Evolutionary conservation across 768 basidiomycete genomes (phyloP).

Genomic region (Mrakia frigida): DNA sequence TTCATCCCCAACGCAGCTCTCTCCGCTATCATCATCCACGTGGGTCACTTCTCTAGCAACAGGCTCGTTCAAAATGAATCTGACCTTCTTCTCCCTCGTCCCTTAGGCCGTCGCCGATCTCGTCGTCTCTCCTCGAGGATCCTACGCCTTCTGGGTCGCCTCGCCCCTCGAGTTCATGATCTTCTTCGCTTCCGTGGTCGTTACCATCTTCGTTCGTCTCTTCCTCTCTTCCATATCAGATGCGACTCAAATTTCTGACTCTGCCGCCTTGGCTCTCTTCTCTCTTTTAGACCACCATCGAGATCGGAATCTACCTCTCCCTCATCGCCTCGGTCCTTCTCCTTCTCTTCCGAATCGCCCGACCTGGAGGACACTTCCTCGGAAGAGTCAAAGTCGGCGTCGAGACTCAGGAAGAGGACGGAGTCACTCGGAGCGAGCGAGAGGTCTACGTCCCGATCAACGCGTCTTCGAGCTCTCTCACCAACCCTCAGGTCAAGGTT

Average conservation of each 20-base stretch:
- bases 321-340: conserved; percentile 70
- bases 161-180: conserved; percentile 73
- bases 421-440: neutral
- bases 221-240: too few relatives aligned
- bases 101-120: conserved; percentile 50
- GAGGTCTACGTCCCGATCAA: conserved; percentile 71
- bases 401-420: conserved; percentile 12
- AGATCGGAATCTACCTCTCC: conserved; percentile 53
- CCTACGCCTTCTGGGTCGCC: conserved; percentile 87
- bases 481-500: conserved; percentile 64
- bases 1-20: conserved; percentile 27
- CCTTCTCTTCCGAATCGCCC: conserved; percentile 77
- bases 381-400: conserved; percentile 65
- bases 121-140: conserved; percentile 72
- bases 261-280: too few relatives aligned
- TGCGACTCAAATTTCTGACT: too few relatives aligned
- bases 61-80: too few relatives aligned
- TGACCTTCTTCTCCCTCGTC: too few relatives aligned
- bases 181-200: conserved; percentile 39
- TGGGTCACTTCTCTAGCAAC: too few relatives aligned
- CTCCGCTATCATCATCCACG: conserved; percentile 34
- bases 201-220: conserved; percentile 28
- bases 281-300: conserved; percentile 59
- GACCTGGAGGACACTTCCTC: conserved; percentile 83
- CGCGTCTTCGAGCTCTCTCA: conserved; percentile 46